Percentiles rank a stretch among this genome's conserved stretches.
Conservation (phyloP, 352 stramenopile genomes). For the Aphanomyces invadans region DNA sequence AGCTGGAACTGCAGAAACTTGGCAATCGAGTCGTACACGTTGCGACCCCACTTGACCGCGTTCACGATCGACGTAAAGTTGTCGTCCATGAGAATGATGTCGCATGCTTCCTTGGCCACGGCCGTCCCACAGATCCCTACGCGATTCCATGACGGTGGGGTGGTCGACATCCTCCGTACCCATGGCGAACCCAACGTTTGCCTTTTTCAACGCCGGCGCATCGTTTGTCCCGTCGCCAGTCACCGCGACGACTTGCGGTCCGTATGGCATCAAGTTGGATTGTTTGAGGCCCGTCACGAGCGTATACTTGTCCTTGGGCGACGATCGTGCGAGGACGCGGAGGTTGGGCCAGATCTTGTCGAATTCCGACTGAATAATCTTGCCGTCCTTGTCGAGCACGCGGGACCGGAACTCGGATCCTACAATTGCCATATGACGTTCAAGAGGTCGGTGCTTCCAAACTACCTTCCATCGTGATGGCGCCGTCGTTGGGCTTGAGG, state of each 20-base stretch:
- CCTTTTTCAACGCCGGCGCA: constrained; percentile 92
- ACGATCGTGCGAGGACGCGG: constrained; percentile 88
- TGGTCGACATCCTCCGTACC: constrained; percentile 33
- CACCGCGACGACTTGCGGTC: constrained; percentile 88
- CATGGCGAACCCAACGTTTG: constrained; percentile 97
- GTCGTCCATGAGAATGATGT: constrained; percentile 96
- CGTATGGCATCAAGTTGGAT: constrained; percentile 64
- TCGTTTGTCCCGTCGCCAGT: constrained; percentile 97
- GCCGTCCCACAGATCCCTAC: constrained; percentile 88
- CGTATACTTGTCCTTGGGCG: constrained; percentile 95
- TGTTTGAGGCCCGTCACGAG: constrained; percentile 91
- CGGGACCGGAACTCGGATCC: constrained; percentile 55
- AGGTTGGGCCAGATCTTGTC: constrained; percentile 89
- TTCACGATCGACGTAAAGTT: constrained; percentile 96
- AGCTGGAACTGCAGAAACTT: constrained; percentile 99
- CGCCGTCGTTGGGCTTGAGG: constrained; percentile 40
- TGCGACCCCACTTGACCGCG: constrained; percentile 93
- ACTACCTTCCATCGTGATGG: constrained; percentile 56
- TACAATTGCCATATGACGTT: constrained; percentile 53
- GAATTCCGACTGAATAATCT: constrained; percentile 81
- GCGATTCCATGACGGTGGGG: constrained; percentile 34
- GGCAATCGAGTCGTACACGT: constrained; percentile 94
- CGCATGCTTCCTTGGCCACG: constrained; percentile 92
- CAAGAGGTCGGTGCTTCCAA: constrained; percentile 37
- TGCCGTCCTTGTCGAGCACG: constrained; percentile 53